Conservation (phyloP, 148 eudicot species). For the Chenopodium berlandieri region DNA sequence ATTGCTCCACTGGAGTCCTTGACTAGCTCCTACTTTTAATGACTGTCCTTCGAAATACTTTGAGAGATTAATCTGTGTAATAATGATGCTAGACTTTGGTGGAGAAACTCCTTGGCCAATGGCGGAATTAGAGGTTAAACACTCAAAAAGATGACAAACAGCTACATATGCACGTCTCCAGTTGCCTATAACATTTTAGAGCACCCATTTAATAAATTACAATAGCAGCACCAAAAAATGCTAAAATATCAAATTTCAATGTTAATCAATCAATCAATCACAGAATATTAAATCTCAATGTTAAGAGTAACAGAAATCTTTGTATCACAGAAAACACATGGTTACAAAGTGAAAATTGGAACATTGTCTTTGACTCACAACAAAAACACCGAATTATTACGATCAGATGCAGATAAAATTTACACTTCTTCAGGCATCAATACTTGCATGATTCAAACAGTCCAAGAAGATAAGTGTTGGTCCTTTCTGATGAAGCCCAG, state of each 20-base stretch:
- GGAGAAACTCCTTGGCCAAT: slow-evolving; percentile 24
- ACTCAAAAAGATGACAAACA: slow-evolving; percentile 56
- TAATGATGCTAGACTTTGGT: slow-evolving; percentile 24
- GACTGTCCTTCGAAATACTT: slow-evolving; percentile 69
- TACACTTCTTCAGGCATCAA: background rate
- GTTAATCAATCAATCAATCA: too few relatives aligned
- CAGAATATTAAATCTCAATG: background rate
- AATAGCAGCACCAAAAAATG: slow-evolving; percentile 2
- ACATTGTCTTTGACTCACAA: background rate
- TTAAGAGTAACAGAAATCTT: background rate
- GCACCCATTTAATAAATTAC: slow-evolving; percentile 11
- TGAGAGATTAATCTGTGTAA: slow-evolving; percentile 57
- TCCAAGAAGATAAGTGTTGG: background rate
- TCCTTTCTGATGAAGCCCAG: background rate
- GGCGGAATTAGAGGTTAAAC: slow-evolving; percentile 36
- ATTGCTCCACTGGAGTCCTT: slow-evolving; percentile 50
- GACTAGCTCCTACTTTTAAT: slow-evolving; percentile 34
- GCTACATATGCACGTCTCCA: slow-evolving; percentile 85
- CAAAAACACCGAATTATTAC: background rate
- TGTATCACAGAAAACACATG: background rate
- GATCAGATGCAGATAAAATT: background rate
- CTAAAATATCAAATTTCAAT: background rate
- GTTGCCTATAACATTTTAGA: slow-evolving; percentile 52
- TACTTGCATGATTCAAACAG: background rate
- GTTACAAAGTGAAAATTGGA: background rate